Evolutionary conservation across 2,329 filamentous ascomycete genomes (phyloP).

Genomic region (Diaporthe vexans): DNA sequence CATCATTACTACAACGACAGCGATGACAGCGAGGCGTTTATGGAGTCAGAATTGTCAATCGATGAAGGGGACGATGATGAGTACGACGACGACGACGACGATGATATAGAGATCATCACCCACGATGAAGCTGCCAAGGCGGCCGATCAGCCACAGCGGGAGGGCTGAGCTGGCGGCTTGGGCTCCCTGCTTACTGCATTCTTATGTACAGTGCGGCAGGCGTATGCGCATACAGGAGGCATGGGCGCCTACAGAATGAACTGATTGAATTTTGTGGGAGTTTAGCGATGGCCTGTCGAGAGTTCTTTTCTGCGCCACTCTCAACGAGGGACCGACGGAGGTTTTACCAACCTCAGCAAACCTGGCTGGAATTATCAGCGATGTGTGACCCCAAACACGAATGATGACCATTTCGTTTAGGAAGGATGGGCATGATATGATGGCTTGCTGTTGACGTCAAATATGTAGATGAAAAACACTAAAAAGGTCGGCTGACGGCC

Average conservation of each 20-base stretch:
- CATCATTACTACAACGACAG: constrained; percentile 42
- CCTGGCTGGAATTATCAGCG: not conserved
- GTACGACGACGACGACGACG: constrained; percentile 8
- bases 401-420: not conserved
- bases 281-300: too few relatives aligned
- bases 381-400: not conserved
- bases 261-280: not conserved
- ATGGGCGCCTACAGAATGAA: not conserved
- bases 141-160: not conserved
- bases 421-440: not conserved
- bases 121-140: not conserved
- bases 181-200: not conserved
- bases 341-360: not conserved
- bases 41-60: not conserved
- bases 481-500: not conserved
- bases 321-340: too few relatives aligned
- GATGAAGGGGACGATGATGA: constrained; percentile 26
- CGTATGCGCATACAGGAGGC: too few relatives aligned
- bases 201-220: not conserved
- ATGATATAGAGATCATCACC: constrained; percentile 19
- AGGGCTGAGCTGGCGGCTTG: not conserved
- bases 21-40: constrained; percentile 40
- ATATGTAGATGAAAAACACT: not conserved
- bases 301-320: not conserved
- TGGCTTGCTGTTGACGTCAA: not conserved